Evolutionary conservation across 768 basidiomycete genomes (phyloP), one percentile per base, ranked within the genome.

Genomic region (Kwoniella bestiolae): DNA sequence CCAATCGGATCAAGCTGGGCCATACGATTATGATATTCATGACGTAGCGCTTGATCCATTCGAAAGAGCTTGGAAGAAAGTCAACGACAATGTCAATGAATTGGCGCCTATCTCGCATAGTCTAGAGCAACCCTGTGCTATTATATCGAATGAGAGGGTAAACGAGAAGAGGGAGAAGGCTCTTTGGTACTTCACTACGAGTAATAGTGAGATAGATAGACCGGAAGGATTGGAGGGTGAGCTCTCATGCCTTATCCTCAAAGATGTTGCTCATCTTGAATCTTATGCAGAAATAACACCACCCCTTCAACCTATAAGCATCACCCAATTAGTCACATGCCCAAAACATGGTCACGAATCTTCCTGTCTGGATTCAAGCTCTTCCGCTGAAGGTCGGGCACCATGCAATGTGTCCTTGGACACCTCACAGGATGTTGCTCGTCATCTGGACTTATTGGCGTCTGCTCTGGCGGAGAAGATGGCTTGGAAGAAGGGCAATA

Each of bases 391-490:
- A 2, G 35, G 16, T 2, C 4, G n/a, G 18, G 16, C 50, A 47
- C 29, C 38, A 7, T 72, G 68, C 34, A 46, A 55, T 5, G 46
- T 70, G 9, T 21, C 18, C 12, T 58, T 66, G 11, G 28, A 58
- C 23, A 25, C 46, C 11, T n/a, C 58, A 0, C 58, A 60, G 21
- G 52, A 60, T 16, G 34, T 41, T 2, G 32, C 53, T 16, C 29
- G 31, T 14, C 14, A 32, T 34, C 63, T 66, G 63, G 44, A 62
- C 0, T 45, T 64, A 18, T 61, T 69, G 5, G 51, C 50, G 25
- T 41, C 52, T 0, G 71, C 71, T 26, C 18, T 73, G 8, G 56
- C 52, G 18, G 71, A 73, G 53, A 73, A 65, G 66, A 50, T 69
- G 28, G 65, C 56, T 25, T 73, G 71, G 68, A 44, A 62, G 34